Conservation (phyloP, 345 rosid species). For the Melaleuca quinquenervia region DNA sequence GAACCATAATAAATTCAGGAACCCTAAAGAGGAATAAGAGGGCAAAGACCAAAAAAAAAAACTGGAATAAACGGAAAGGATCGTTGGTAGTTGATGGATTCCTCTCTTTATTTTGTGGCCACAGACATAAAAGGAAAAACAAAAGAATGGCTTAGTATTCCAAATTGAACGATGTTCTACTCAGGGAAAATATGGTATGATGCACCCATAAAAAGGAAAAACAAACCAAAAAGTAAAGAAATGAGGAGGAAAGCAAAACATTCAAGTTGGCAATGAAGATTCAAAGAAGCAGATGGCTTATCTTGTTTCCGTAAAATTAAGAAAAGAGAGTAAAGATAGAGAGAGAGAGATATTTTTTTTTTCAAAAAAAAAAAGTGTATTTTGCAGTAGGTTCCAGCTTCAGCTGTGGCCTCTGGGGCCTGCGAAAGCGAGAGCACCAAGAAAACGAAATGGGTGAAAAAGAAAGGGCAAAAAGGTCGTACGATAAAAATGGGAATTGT, state of each 20-base stretch:
- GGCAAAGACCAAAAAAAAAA: neutral
- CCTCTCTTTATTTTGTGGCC: neutral
- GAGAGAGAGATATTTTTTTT: neutral
- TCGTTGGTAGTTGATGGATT: neutral
- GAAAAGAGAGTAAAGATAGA: neutral
- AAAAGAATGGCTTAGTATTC: neutral
- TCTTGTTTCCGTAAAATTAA: slow-evolving; percentile 1
- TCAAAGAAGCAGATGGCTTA: neutral
- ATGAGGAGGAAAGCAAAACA: neutral
- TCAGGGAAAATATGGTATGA: neutral
- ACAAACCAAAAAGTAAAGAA: neutral
- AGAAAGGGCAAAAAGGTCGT: neutral
- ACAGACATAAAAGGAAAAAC: neutral
- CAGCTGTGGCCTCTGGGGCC: neutral
- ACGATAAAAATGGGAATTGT: neutral
- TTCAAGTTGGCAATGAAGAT: neutral
- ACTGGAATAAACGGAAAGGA: neutral
- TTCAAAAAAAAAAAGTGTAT: neutral
- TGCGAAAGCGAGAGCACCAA: neutral
- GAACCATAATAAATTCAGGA: neutral
- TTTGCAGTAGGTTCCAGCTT: neutral
- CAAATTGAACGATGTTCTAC: neutral
- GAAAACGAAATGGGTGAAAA: neutral
- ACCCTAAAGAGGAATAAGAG: neutral
- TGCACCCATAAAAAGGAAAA: neutral